These are phyloP conservation scores for Angophora floribunda DNA, from an alignment of 345 rosid species.

Conservation along the genomic window DNA sequence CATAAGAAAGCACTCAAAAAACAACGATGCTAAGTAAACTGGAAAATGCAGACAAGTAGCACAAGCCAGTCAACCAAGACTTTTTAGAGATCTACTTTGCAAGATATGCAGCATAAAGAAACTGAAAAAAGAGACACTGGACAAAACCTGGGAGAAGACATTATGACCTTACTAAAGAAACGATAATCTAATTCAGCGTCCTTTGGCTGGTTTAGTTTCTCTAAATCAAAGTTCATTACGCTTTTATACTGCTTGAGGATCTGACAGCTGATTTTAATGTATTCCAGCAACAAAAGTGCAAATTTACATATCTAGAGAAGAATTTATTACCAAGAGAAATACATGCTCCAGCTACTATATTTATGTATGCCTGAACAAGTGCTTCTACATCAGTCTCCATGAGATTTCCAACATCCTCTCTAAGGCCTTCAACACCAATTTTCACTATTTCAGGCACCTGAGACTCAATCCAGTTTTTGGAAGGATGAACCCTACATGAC, in stretches of 20 bases:
- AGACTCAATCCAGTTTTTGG: slow-evolving; percentile 76
- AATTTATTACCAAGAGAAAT: slow-evolving; percentile 68
- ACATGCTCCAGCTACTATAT: slow-evolving; percentile 90
- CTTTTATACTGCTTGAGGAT: neutral
- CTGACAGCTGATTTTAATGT: neutral
- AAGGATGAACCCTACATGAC: slow-evolving; percentile 60
- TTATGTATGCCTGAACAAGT: slow-evolving; percentile 82
- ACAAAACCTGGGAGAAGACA: neutral
- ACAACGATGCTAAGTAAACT: neutral
- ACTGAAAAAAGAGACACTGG: neutral
- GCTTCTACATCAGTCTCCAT: slow-evolving; percentile 78
- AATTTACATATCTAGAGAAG: neutral
- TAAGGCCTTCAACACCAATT: slow-evolving; percentile 48
- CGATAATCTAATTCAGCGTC: neutral
- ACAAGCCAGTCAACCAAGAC: neutral
- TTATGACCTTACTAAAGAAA: neutral
- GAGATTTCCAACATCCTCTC: slow-evolving; percentile 49
- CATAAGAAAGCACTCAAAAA: neutral
- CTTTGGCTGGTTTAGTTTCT: neutral
- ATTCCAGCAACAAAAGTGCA: neutral
- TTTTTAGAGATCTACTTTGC: neutral
- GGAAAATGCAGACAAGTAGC: neutral
- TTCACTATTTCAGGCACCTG: slow-evolving; percentile 83
- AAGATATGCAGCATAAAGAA: neutral
- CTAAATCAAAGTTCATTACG: neutral